Evolutionary conservation across 2,329 filamentous ascomycete genomes (phyloP).

Genomic region (Fusarium sp.): DNA sequence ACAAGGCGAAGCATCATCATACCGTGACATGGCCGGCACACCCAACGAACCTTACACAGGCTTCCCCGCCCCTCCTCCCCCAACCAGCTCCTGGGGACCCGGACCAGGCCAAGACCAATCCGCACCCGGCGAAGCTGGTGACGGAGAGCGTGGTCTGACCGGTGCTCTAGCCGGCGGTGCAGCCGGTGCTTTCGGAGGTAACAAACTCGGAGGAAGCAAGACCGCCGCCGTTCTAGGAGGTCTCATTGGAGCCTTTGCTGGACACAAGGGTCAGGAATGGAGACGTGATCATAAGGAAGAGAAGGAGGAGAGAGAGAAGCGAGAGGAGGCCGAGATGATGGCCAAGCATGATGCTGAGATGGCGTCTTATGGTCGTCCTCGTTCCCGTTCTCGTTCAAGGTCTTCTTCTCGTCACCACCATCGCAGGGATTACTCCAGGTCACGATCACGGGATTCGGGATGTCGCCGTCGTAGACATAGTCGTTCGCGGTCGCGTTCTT

Average conservation of each 20-base stretch:
- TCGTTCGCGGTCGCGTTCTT: not conserved
- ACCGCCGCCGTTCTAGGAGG: not conserved
- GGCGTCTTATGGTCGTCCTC: not conserved
- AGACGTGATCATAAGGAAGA: not conserved
- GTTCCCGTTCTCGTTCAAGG: not conserved
- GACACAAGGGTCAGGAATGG: constrained; percentile 2
- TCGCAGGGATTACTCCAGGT: not conserved
- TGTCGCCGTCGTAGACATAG: not conserved
- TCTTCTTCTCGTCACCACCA: not conserved
- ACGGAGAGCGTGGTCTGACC: not conserved
- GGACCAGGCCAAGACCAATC: not conserved
- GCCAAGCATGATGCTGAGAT: not conserved
- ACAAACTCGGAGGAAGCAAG: constrained; percentile 2
- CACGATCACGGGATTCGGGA: not conserved
- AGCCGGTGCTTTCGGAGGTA: not conserved
- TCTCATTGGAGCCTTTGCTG: not conserved
- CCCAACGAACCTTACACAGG: not conserved
- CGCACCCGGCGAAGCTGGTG: not conserved
- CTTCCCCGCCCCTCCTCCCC: not conserved
- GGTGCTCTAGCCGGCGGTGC: not conserved
- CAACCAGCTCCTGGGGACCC: not conserved
- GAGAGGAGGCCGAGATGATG: not conserved
- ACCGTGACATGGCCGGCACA: not conserved
- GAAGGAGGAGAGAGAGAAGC: not conserved
- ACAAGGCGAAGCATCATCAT: not conserved